Evolutionary conservation across 768 basidiomycete genomes (phyloP).

Genomic region (Hydnomerulius pinastri): DNA sequence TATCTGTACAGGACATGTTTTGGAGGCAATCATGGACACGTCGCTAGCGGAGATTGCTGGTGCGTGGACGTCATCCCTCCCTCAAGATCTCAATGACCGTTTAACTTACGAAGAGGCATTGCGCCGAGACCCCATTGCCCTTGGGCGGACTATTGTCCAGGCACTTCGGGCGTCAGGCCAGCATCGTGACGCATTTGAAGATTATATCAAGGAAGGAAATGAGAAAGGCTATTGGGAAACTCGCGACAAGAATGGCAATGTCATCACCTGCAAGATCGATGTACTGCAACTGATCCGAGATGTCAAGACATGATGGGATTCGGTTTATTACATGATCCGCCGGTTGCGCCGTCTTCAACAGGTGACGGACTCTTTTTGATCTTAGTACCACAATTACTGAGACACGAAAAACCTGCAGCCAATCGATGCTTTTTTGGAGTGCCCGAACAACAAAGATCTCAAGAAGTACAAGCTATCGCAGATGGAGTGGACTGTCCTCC

Average conservation of each 20-base stretch:
- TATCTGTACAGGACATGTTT: constrained; percentile 1
- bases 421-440: neutral
- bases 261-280: neutral
- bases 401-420: neutral
- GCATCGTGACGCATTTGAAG: neutral
- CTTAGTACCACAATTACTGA: neutral
- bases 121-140: constrained; percentile 1
- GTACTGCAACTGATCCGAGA: constrained; percentile 22
- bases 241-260: neutral
- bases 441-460: neutral
- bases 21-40: neutral
- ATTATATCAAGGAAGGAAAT: neutral
- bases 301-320: constrained; percentile 41
- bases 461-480: neutral
- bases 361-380: neutral
- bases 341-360: neutral
- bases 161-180: neutral
- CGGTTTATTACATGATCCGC: constrained; percentile 38
- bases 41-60: neutral
- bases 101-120: neutral
- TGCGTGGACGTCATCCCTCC: neutral
- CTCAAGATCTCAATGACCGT: neutral
- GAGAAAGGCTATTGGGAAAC: neutral
- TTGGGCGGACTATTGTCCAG: neutral
- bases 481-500: constrained; percentile 1